Conservation (phyloP, 495 filamentous ascomycete genomes). For the Xylaria flabelliformis region DNA sequence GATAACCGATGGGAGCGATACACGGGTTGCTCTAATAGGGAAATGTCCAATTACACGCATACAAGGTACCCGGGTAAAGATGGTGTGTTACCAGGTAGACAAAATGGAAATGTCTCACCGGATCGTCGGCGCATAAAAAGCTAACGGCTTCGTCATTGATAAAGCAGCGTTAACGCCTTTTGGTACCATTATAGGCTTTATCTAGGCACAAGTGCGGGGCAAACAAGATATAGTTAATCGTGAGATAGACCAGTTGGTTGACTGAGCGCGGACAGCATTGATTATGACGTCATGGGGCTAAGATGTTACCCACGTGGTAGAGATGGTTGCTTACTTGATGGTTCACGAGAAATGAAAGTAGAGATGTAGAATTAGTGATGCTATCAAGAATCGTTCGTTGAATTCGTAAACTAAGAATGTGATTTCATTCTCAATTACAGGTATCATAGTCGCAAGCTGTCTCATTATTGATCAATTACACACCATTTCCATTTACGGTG, state of each 20-base stretch:
- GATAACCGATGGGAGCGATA: background rate
- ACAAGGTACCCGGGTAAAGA: background rate
- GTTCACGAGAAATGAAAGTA: no score
- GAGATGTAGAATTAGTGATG: no score
- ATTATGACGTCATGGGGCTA: background rate
- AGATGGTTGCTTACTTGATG: no score
- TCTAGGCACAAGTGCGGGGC: background rate
- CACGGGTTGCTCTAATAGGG: background rate
- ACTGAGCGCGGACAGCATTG: background rate
- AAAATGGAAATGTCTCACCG: background rate
- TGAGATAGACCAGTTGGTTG: no score
- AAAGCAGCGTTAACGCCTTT: background rate
- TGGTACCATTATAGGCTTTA: no score
- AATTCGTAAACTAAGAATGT: background rate
- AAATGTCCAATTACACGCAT: background rate
- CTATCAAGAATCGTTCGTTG: background rate
- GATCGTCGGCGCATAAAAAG: background rate
- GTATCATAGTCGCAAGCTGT: background rate
- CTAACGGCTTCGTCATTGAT: background rate
- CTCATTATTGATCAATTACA: no score
- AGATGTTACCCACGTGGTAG: background rate
- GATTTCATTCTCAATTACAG: background rate
- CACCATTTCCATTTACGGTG: background rate
- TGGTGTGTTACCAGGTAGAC: background rate
- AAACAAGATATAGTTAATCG: background rate